Evolutionary conservation across 805 yeast species (phyloP), one percentile per base, ranked within the genome.

Genomic region (Blastobotrys attinorum): DNA sequence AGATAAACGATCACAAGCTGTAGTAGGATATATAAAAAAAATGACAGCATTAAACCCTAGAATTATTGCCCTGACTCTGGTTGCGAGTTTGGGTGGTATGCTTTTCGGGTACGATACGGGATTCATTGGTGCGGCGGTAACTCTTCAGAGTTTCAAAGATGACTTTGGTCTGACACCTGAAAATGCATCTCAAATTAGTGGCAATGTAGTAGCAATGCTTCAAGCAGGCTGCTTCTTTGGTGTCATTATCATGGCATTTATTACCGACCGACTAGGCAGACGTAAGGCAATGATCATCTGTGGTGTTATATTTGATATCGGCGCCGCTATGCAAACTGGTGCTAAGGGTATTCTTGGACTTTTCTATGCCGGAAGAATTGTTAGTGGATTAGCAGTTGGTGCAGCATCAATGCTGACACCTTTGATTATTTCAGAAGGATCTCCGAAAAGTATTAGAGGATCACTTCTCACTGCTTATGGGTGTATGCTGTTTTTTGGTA

Each of bases 31-130:
- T n/a, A n/a, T 31, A 5, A 32, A 4, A 32, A 11, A 31, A 4
- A 7, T 17, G 15, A 29, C 18, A 3, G 32, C 32, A 37, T 17
- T 33, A 6, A 40, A 40, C 21, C 32, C 21, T 37, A 40, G 37
- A 20, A 13, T 40, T 4, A 17, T 40, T 3, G 8, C 31, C n/a
- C 37, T 40, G 18, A 22, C 27, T 16, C 8, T 29, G 5, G 79
- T 86, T 47, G 90, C 92, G 10, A 92, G 95, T 13, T 73, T 84
- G 13, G 96, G 96, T 23, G 96, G 96, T 0, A 83, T 87, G 58
- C 66, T 87, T 31, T 87, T 83, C 59, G 96, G 96, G 1, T 88
- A 84, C 58, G 96, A 87, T 61, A 87, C 96, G 0, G 96, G 96
- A 1, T 65, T 85, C 38, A 81, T 86, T 41, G 86, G 86, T 58